Conservation (phyloP, 805 yeast genomes). For the Candida verbasci region DNA sequence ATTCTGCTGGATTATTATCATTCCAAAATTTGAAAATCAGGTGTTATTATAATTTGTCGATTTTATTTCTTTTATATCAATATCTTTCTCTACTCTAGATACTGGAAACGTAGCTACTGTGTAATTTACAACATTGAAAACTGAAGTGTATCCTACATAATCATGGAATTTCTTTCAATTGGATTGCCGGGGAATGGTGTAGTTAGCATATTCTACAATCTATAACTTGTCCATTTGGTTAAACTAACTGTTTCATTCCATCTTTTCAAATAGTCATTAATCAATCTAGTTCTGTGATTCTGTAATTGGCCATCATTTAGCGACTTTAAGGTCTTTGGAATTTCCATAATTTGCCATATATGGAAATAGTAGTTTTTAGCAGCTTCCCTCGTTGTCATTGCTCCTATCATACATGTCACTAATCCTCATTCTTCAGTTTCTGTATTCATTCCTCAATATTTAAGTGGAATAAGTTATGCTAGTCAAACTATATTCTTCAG, state of each 20-base stretch:
- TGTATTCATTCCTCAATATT: constrained; percentile 52
- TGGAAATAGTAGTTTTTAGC: constrained; percentile 44
- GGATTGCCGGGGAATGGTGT: constrained; percentile 42
- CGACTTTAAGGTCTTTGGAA: constrained; percentile 29
- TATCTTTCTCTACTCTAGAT: constrained; percentile 44
- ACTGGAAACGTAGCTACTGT: constrained; percentile 47
- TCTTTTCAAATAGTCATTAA: constrained; percentile 34
- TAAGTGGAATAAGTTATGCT: constrained; percentile 52
- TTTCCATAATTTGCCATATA: constrained; percentile 35
- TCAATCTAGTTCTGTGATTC: constrained; percentile 27
- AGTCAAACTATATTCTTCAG: constrained; percentile 60
- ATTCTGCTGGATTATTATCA: constrained; percentile 42
- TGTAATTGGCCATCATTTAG: constrained; percentile 41
- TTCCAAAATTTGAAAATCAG: constrained; percentile 41
- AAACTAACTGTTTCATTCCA: constrained; percentile 35
- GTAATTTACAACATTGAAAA: constrained; percentile 23
- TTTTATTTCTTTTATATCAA: constrained; percentile 28
- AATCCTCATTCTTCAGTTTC: constrained; percentile 31
- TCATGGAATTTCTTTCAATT: constrained; percentile 24
- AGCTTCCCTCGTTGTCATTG: constrained; percentile 35
- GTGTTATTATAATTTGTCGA: constrained; percentile 30
- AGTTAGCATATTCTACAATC: constrained; percentile 49
- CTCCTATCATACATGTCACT: constrained; percentile 44
- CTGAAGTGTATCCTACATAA: constrained; percentile 39
- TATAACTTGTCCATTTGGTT: constrained; percentile 33